Percentiles rank a stretch among this genome's conserved stretches.
These are phyloP conservation scores for Monilinia aucupariae DNA, from an alignment of 2,329 filamentous ascomycete species.

Conservation along the genomic window DNA sequence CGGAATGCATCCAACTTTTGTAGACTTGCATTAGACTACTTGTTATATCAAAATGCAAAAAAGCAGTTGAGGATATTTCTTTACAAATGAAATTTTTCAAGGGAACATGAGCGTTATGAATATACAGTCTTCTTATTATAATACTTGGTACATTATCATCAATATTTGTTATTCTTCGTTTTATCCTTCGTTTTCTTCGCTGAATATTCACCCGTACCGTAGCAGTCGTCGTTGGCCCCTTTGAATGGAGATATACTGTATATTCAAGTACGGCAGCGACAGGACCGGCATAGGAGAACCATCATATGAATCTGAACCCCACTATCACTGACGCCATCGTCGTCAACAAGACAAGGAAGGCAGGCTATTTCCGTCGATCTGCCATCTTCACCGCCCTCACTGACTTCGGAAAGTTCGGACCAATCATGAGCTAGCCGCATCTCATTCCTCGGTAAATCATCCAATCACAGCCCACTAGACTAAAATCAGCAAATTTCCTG, in stretches of 20 bases:
- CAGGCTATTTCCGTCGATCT: background rate
- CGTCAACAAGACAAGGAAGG: background rate
- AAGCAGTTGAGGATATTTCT: conserved; percentile 14
- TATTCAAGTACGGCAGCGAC: no score
- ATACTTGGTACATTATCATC: background rate
- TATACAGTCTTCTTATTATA: background rate
- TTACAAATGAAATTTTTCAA: background rate
- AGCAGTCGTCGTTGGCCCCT: no score
- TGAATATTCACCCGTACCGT: no score
- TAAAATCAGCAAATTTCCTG: conserved; percentile 16
- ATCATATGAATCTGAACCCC: background rate
- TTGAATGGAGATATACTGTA: background rate
- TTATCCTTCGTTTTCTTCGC: no score
- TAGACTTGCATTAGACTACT: conserved; percentile 34
- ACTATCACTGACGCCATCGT: conserved; percentile 5
- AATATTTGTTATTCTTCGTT: background rate
- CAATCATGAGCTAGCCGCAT: background rate
- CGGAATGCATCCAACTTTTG: conserved; percentile 23
- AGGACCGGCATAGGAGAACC: background rate
- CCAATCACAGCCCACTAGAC: conserved; percentile 3
- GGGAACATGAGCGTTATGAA: background rate
- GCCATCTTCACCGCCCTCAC: background rate
- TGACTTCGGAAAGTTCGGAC: background rate
- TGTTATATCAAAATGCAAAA: conserved; percentile 31
- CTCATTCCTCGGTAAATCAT: background rate